Evolutionary conservation across 2,329 filamentous ascomycete species (phyloP).

Genomic region (Fusarium anguioides): DNA sequence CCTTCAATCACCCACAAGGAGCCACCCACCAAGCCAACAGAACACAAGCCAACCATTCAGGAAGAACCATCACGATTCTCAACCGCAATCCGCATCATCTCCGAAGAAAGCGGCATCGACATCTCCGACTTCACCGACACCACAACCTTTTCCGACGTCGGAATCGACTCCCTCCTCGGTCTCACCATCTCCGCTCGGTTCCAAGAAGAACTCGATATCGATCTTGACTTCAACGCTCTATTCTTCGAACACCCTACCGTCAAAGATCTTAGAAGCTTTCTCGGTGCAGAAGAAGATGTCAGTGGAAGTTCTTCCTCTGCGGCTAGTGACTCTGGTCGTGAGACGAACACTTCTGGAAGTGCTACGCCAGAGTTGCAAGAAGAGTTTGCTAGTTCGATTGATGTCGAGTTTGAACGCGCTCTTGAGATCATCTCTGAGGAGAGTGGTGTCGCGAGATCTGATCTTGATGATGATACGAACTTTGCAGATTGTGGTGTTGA

Average conservation of each 20-base stretch:
- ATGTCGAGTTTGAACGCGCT: slow-evolving; percentile 29
- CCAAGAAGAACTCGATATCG: slow-evolving; percentile 67
- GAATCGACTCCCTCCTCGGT: slow-evolving; percentile 71
- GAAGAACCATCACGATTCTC: neutral
- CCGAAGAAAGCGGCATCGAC: slow-evolving; percentile 36
- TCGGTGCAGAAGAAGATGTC: slow-evolving; percentile 13
- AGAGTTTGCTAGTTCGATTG: neutral
- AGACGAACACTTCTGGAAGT: neutral
- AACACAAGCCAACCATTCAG: neutral
- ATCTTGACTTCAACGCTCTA: slow-evolving; percentile 64
- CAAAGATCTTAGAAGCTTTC: slow-evolving; percentile 60
- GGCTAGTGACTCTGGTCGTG: slow-evolving; percentile 22
- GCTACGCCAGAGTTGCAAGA: slow-evolving; percentile 15
- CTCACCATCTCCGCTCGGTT: slow-evolving; percentile 67
- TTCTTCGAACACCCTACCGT: slow-evolving; percentile 64
- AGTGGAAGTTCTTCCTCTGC: slow-evolving; percentile 23
- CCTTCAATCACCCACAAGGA: neutral
- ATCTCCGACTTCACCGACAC: slow-evolving; percentile 63
- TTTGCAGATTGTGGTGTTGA: slow-evolving; percentile 71
- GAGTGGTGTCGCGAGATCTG: slow-evolving; percentile 64
- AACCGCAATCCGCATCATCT: slow-evolving; percentile 26
- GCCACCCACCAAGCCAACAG: rapidly evolving
- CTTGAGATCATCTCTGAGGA: slow-evolving; percentile 56
- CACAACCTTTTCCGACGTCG: slow-evolving; percentile 66
- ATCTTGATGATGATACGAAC: slow-evolving; percentile 66